phyloP scores from a whole-genome alignment of 2,329 filamentous ascomycete species.

The Thelonectria blattea region DNA sequence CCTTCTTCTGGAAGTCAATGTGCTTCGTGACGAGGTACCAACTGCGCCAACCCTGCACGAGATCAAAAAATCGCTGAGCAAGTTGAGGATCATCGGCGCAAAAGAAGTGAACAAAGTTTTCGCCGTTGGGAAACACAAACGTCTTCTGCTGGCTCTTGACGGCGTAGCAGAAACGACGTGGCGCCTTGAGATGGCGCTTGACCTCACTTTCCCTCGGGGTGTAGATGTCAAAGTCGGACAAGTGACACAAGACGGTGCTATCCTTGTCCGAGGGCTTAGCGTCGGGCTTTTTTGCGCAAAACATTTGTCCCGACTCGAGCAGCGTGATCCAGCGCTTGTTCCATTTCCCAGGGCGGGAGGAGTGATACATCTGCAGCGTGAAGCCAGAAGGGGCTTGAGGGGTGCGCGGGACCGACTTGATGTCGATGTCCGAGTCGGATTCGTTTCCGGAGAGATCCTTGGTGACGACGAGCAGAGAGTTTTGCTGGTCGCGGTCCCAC shows the following conservation, averaged over 20 bases:
- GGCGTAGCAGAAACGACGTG: slow-evolving; percentile 84
- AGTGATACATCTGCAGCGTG: slow-evolving; percentile 78
- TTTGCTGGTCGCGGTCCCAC: slow-evolving; percentile 84
- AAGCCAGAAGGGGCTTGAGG: slow-evolving; percentile 68
- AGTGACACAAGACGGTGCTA: slow-evolving; percentile 73
- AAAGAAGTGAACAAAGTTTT: slow-evolving; percentile 93
- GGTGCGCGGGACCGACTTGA: slow-evolving; percentile 64
- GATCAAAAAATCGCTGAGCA: slow-evolving; percentile 72
- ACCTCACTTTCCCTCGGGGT: slow-evolving; percentile 71
- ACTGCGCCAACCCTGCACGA: slow-evolving; percentile 83
- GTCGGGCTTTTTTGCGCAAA: slow-evolving; percentile 72
- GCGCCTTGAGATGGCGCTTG: slow-evolving; percentile 76
- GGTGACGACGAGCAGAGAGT: slow-evolving; percentile 72
- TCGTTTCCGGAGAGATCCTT: slow-evolving; percentile 61
- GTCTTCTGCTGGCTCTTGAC: slow-evolving; percentile 93
- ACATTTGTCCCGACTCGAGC: slow-evolving; percentile 73
- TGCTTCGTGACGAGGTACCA: slow-evolving; percentile 86
- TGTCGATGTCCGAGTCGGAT: slow-evolving; percentile 65
- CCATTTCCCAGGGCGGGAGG: slow-evolving; percentile 84
- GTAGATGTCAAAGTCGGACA: slow-evolving; percentile 94
- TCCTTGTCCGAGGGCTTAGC: slow-evolving; percentile 69
- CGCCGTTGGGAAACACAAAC: slow-evolving; percentile 78
- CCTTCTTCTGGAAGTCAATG: slow-evolving; percentile 53
- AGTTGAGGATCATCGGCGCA: slow-evolving; percentile 73
- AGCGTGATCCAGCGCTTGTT: slow-evolving; percentile 82